These are phyloP conservation scores for Iodosphaeria phyllophila DNA, from an alignment of 2,329 filamentous ascomycete genomes.

Conservation along the genomic window DNA sequence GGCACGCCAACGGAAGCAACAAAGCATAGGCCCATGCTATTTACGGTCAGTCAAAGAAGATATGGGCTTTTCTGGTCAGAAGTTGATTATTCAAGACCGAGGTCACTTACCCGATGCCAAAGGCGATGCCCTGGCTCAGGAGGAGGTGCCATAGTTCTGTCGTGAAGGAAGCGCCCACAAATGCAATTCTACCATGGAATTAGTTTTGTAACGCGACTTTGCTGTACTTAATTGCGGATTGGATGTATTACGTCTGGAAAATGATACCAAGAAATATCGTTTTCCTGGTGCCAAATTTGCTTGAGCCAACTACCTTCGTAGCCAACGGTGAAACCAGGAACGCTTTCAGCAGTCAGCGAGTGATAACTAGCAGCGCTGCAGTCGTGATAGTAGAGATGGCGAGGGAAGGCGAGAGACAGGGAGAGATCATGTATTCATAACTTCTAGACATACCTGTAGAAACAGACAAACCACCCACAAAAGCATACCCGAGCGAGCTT, in stretches of 20 bases:
- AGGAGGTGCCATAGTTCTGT: slow-evolving; percentile 56
- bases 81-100: not conserved
- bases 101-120: slow-evolving; percentile 41
- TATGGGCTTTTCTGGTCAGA: not conserved
- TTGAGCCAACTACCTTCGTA: slow-evolving; percentile 29
- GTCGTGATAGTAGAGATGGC: too few species aligned
- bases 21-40: slow-evolving; percentile 52
- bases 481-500: slow-evolving; percentile 50
- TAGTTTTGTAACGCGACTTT: not conserved
- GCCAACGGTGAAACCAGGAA: slow-evolving; percentile 51
- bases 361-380: slow-evolving; percentile 9
- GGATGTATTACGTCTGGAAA: slow-evolving; percentile 31
- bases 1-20: slow-evolving; percentile 48
- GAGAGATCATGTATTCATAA: not conserved
- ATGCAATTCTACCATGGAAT: slow-evolving; percentile 21
- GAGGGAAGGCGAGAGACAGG: not conserved
- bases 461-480: slow-evolving; percentile 55
- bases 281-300: slow-evolving; percentile 43
- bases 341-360: slow-evolving; percentile 20
- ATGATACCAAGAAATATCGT: slow-evolving; percentile 46
- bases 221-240: not conserved
- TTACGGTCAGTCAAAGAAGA: not conserved
- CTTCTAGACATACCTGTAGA: slow-evolving; percentile 25
- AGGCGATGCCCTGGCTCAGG: slow-evolving; percentile 54
- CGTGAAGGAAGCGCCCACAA: slow-evolving; percentile 55